A percentile compares a stretch with the other conserved stretches of the same genome.
These are phyloP conservation scores for Nannochloropsis gaditana DNA, from an alignment of 108 stramenopile species.

Conservation along the genomic window DNA sequence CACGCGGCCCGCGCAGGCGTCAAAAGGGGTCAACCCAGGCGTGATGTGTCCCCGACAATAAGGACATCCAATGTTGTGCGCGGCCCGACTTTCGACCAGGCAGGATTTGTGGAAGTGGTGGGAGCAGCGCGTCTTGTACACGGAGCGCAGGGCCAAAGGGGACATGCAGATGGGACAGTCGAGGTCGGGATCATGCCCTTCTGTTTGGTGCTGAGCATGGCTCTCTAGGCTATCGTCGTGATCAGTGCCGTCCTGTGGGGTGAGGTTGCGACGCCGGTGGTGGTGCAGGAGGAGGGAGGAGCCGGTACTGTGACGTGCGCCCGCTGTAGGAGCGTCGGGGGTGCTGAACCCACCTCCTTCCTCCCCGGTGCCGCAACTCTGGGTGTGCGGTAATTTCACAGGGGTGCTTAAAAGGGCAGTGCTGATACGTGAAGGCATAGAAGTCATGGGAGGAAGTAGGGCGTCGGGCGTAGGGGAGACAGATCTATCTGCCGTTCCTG, in stretches of 20 bases:
- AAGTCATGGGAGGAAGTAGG: neutral
- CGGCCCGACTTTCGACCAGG: neutral
- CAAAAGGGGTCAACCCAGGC: neutral
- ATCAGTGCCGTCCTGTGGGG: neutral
- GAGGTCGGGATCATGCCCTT: neutral
- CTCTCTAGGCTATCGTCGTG: too few relatives aligned
- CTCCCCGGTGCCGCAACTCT: neutral
- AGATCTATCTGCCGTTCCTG: too few relatives aligned
- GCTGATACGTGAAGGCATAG: neutral
- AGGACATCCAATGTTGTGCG: neutral
- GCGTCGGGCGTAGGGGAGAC: neutral
- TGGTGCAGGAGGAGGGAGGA: neutral
- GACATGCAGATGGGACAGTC: constrained; percentile 12
- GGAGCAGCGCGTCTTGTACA: neutral
- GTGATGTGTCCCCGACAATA: neutral
- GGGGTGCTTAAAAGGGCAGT: neutral
- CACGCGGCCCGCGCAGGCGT: neutral
- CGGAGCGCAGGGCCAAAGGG: neutral
- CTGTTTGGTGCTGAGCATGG: neutral
- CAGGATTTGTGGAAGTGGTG: neutral
- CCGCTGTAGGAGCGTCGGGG: neutral
- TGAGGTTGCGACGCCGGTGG: constrained; percentile 8
- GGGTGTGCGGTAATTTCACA: too few relatives aligned
- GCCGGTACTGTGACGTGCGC: neutral
- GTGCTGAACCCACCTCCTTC: neutral